phyloP scores from a whole-genome alignment of 768 basidiomycete genomes.

The Peribolospora kevripleyi region DNA sequence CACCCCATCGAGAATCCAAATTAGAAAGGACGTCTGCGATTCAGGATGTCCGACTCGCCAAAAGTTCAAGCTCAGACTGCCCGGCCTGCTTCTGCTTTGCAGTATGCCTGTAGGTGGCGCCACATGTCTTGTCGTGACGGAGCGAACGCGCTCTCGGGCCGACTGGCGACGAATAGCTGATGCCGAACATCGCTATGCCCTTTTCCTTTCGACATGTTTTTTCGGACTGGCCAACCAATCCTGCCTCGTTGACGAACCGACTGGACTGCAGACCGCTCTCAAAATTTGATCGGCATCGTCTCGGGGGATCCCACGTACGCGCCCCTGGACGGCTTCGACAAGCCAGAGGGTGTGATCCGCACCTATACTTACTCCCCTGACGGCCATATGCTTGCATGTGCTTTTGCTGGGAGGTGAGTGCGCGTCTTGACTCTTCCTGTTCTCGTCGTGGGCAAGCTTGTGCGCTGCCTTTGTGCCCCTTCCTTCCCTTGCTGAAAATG shows the following conservation, averaged over 20 bases:
- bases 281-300: slow-evolving; percentile 3
- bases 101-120: not conserved
- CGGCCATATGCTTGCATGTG: slow-evolving; percentile 67
- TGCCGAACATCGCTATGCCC: not conserved
- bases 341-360: slow-evolving; percentile 46
- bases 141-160: not conserved
- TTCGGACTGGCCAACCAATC: not conserved
- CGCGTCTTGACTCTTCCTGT: not conserved
- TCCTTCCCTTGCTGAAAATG: slow-evolving; percentile 6
- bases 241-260: not conserved
- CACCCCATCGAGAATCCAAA: too few species aligned
- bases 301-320: not conserved
- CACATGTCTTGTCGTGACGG: not conserved
- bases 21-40: too few species aligned
- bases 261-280: slow-evolving; percentile 1
- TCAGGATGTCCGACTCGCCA: too few species aligned
- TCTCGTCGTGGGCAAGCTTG: not conserved
- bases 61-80: not conserved
- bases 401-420: slow-evolving; percentile 45
- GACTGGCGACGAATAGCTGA: not conserved
- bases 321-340: slow-evolving; percentile 19
- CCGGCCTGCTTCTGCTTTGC: not conserved
- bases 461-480: not conserved
- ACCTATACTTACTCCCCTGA: slow-evolving; percentile 63
- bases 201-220: not conserved